These are phyloP conservation scores for Torulaspora gathmanii DNA, from an alignment of 805 yeast genomes.

Conservation along the genomic window DNA sequence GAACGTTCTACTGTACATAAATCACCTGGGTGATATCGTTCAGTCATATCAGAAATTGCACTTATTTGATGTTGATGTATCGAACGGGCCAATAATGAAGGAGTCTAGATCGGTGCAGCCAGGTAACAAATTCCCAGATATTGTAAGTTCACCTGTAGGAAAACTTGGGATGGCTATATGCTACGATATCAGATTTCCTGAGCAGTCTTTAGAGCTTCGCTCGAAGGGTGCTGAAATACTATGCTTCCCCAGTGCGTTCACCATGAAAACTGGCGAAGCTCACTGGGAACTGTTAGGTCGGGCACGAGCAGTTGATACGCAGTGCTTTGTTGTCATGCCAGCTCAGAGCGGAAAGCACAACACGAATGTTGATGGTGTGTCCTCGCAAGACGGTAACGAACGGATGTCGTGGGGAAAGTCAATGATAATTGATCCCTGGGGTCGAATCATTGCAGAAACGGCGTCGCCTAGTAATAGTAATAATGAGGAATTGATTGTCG, in stretches of 20 bases:
- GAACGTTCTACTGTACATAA: constrained; percentile 71
- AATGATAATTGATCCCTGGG: constrained; percentile 89
- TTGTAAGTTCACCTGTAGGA: constrained; percentile 58
- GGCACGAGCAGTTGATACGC: constrained; percentile 85
- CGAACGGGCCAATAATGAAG: constrained; percentile 71
- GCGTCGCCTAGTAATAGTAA: constrained; percentile 41
- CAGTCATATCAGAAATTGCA: constrained; percentile 82
- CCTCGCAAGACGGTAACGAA: constrained; percentile 15
- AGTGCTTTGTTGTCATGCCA: constrained; percentile 81
- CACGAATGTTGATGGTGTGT: constrained; percentile 39
- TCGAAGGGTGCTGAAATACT: constrained; percentile 68
- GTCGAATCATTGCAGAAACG: constrained; percentile 60
- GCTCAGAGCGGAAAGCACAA: constrained; percentile 82
- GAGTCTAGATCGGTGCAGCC: constrained; percentile 81
- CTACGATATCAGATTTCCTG: constrained; percentile 86
- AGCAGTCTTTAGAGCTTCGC: constrained; percentile 61
- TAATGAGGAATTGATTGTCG: constrained; percentile 47
- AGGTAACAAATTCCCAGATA: constrained; percentile 51
- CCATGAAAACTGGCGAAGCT: constrained; percentile 82
- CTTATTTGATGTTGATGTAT: constrained; percentile 79
- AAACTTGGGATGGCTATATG: constrained; percentile 71
- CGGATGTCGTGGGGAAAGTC: constrained; percentile 85
- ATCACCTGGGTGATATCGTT: constrained; percentile 56
- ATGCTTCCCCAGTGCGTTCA: constrained; percentile 89
- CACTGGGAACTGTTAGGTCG: constrained; percentile 82